These are phyloP conservation scores for Sporothrix globosa DNA, from an alignment of 2,329 filamentous ascomycete species.

Conservation along the genomic window DNA sequence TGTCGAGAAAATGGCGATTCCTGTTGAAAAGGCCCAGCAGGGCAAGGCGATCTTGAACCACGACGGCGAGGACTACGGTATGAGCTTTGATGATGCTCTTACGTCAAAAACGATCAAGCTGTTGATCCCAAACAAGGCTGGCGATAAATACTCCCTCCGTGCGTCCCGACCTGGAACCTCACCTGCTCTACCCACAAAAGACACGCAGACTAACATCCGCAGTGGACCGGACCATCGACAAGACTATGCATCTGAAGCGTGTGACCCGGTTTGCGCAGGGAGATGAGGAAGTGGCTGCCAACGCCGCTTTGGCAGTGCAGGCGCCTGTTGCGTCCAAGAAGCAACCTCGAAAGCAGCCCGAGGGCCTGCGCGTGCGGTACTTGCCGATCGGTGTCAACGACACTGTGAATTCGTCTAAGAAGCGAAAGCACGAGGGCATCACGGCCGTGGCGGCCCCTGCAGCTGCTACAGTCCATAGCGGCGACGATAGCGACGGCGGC, in stretches of 20 bases:
- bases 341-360: conserved; percentile 65
- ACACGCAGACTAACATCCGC: conserved; percentile 38
- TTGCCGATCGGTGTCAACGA: conserved; percentile 62
- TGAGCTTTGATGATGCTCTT: conserved; percentile 57
- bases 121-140: conserved; percentile 61
- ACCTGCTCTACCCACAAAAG: neutral
- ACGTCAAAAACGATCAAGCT: conserved; percentile 60
- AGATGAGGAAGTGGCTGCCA: conserved; percentile 35
- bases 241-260: conserved; percentile 67
- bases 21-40: conserved; percentile 57
- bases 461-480: neutral
- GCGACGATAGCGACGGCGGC: conserved; percentile 22
- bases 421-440: conserved; percentile 46
- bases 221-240: conserved; percentile 55
- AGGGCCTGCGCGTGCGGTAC: conserved; percentile 68
- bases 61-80: conserved; percentile 65
- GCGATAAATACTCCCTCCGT: conserved; percentile 60
- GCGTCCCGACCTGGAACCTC: conserved; percentile 40
- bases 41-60: conserved; percentile 63
- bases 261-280: conserved; percentile 59
- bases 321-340: conserved; percentile 54
- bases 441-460: neutral
- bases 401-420: conserved; percentile 39
- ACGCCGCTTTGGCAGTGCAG: neutral
- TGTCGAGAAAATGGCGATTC: conserved; percentile 66